Evolutionary conservation across 2,329 filamentous ascomycete species (phyloP), one percentile per base, ranked within the genome.

Genomic region (Colletotrichum sp.): DNA sequence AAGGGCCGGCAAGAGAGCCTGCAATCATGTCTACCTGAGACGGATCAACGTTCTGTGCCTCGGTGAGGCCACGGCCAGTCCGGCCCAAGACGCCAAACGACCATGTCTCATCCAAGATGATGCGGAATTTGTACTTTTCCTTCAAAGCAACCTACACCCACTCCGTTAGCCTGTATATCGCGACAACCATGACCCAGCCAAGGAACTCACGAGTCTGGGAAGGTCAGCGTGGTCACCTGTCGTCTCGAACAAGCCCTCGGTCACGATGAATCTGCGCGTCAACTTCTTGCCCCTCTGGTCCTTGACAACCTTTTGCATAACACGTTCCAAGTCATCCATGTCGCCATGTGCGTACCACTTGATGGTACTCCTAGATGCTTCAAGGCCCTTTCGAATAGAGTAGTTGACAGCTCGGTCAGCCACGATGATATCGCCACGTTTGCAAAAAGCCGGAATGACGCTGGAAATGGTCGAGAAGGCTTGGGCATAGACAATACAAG

Each of bases 101-200:
- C 94, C 95, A 98, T 2, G 96, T 98, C 88, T 99, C 97, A 84
- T 99, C 97, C 48, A 99, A 92, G 79, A 99, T 98, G 72, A 99
- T 92, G 81, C 97, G 95, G 88, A 99, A 99, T 87, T 98, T 99
- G 91, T 99, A 98, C 84, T 94, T 95, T 80, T 96, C 93, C 86
- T 98, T 98, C 80, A 99, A 90, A 83, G 98, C 96, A 78, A 99
- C 72, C 75, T 76, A 39, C 30, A 39, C 5, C 65, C 22, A 15
- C 9, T 72, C 34, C 26, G 34, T 77, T 71, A 77, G 78, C 57
- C 75, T 73, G 15, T 22, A 2, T 44, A 4, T 44, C 18, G 9
- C 8, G 13, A 71, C 63, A 22, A 76, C 24, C 30, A n/a, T 18
- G 28, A 68, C n/a, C 34, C 18, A 22, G 18, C 26, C 24, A 9